A percentile compares a stretch with the other conserved stretches of the same genome.
Evolutionary conservation across 192 early-diverging fungal genomes (phyloP).

Genomic region (Backusella psychrophila): DNA sequence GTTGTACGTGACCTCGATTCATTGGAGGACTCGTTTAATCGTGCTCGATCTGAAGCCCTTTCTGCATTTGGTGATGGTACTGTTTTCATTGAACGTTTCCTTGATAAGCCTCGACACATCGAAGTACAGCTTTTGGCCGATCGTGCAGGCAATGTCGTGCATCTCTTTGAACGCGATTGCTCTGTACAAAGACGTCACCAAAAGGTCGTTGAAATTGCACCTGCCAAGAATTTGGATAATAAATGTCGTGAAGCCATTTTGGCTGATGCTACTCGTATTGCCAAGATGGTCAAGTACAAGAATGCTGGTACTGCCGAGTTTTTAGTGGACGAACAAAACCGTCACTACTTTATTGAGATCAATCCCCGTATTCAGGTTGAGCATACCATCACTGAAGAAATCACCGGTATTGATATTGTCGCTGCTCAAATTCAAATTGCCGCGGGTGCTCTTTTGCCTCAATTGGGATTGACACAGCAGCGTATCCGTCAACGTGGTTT

Average conservation of each 20-base stretch:
- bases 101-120: not conserved
- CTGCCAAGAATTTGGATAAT: slow-evolving; percentile 49
- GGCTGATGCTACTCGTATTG: slow-evolving; percentile 47
- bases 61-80: slow-evolving; percentile 94
- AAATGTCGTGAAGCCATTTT: slow-evolving; percentile 44
- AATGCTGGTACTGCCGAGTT: slow-evolving; percentile 68
- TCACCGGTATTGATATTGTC: slow-evolving; percentile 63
- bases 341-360: slow-evolving; percentile 64
- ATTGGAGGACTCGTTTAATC: slow-evolving; percentile 74
- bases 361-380: slow-evolving; percentile 71
- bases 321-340: slow-evolving; percentile 47
- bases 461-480: slow-evolving; percentile 18
- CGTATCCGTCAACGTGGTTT: slow-evolving; percentile 44
- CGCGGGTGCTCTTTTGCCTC: slow-evolving; percentile 51
- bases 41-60: slow-evolving; percentile 84
- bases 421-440: slow-evolving; percentile 59
- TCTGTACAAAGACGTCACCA: slow-evolving; percentile 65
- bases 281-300: slow-evolving; percentile 45
- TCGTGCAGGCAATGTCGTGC: slow-evolving; percentile 52
- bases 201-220: slow-evolving; percentile 63
- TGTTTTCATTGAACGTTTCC: slow-evolving; percentile 19
- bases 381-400: slow-evolving; percentile 60
- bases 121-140: slow-evolving; percentile 61
- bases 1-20: slow-evolving; percentile 73
- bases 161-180: slow-evolving; percentile 62